These are phyloP conservation scores for Hypericum androsaemum DNA, from an alignment of 345 rosid species.

Conservation along the genomic window DNA sequence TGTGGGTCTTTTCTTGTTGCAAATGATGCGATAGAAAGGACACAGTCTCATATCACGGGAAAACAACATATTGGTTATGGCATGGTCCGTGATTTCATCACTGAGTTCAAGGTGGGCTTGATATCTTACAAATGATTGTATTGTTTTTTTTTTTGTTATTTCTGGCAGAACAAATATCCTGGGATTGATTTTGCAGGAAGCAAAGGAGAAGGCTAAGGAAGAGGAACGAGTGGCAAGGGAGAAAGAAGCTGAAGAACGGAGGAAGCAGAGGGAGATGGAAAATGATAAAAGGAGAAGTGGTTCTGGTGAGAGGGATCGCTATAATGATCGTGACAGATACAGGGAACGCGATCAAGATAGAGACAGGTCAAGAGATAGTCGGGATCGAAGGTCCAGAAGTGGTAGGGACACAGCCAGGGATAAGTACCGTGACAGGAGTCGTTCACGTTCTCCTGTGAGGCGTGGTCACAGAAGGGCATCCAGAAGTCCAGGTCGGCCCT, in stretches of 20 bases:
- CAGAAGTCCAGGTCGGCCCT: conserved; percentile 60
- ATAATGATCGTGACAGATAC: conserved; percentile 45
- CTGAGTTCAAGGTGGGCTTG: conserved; percentile 57
- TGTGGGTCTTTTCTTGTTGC: conserved; percentile 98
- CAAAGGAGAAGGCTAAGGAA: conserved; percentile 75
- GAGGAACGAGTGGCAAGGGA: conserved; percentile 74
- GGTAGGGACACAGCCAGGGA: conserved; percentile 59
- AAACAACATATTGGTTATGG: conserved; percentile 99
- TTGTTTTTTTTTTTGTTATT: conserved; percentile 2
- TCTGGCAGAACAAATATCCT: conserved; percentile 8
- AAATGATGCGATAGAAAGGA: conserved; percentile 92
- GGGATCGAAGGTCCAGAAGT: conserved; percentile 59
- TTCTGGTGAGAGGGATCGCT: conserved; percentile 63
- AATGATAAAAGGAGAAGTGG: conserved; percentile 46
- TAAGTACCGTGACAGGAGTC: conserved; percentile 48
- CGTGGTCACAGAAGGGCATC: conserved; percentile 60
- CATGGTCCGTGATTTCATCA: conserved; percentile 84
- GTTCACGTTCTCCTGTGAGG: conserved; percentile 85
- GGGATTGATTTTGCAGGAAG: conserved; percentile 37
- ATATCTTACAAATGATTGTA: conserved; percentile 9
- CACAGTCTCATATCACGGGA: conserved; percentile 90
- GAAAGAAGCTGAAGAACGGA: conserved; percentile 73
- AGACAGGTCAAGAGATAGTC: conserved; percentile 49
- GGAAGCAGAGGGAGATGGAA: conserved; percentile 69
- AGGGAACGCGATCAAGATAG: conserved; percentile 47